Evolutionary conservation across 2,329 filamentous ascomycete species (phyloP), one percentile per base, ranked within the genome.

Genomic region (Fusarium decemcellulare): DNA sequence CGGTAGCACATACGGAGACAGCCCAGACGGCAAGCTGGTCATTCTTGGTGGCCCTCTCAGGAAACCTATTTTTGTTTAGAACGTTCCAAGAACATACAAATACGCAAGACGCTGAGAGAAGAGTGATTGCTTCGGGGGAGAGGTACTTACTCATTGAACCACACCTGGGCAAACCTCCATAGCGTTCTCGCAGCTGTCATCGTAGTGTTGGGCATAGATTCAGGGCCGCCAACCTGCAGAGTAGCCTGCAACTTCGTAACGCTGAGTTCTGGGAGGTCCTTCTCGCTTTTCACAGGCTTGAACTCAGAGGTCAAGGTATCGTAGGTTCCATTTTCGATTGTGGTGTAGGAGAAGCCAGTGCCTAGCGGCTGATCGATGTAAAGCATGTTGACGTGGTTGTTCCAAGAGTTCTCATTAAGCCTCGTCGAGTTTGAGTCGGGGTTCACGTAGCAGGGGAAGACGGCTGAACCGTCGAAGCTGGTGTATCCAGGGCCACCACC

Each of bases 401-500:
- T 88, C 88, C 88, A 91, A 14, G 87, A 86, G 85, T 86, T 90
- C 63, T 86, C 81, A 54, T 88, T 84, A 14, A 86, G 79, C 18
- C 82, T 80, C 1, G 88, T 90, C 18, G 81, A 83, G 58, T 87
- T 85, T 37, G 79, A 81, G 40, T 84, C 78, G 68, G 85, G 71
- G 59, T 86, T 75, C 36, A 85, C 74, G 67, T 83, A 76, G 72
- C 80, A 87, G 23, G 81, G 82, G 27, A 88, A 88, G 54, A 83
- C 80, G 68, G 90, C 90, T 47, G 90, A 78, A 23, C 87, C 87
- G 44, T 88, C 82, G 81, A 91, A 85, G 40, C 87, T 89, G 70
- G 86, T 88, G 48, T 82, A 82, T 4, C 89, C 89, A 0, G 89
- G 89, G 2, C 89, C 89, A 50, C 89, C 89, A 74, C 89, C 90